A percentile compares a stretch with the other conserved stretches of the same genome.
These are phyloP conservation scores for Begonia fuchsioides DNA, from an alignment of 306 rosid species.

Conservation along the genomic window DNA sequence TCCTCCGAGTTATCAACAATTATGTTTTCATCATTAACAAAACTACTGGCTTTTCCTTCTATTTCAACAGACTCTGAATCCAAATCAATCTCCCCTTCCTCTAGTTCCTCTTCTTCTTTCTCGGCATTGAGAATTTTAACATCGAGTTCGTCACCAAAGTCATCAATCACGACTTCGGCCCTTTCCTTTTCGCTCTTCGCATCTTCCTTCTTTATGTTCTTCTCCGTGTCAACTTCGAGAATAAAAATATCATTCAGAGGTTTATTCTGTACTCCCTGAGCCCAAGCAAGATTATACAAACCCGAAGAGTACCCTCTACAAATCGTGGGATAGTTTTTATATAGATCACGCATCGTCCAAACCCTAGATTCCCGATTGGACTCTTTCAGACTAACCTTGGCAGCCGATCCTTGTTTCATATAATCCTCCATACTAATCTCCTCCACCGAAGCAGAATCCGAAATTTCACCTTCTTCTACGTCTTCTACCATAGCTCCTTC, in stretches of 20 bases:
- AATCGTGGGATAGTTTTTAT: constrained; percentile 41
- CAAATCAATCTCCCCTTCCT: constrained; percentile 98
- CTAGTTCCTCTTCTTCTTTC: constrained; percentile 87
- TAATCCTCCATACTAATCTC: constrained; percentile 88
- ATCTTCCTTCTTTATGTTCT: constrained; percentile 17
- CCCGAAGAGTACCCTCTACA: constrained; percentile 52
- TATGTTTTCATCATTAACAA: constrained; percentile 7
- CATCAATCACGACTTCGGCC: constrained; percentile 17
- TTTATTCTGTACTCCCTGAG: constrained; percentile 88
- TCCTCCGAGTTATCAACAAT: constrained; percentile 12
- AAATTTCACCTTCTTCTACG: constrained; percentile 95
- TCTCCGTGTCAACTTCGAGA: constrained; percentile 44
- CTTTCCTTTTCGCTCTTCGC: constrained; percentile 11
- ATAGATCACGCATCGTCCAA: constrained; percentile 65
- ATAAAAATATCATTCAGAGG: constrained; percentile 61
- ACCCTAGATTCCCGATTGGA: constrained; percentile 38
- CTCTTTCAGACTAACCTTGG: constrained; percentile 10
- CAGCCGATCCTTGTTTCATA: constrained; percentile 38
- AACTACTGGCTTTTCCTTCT: constrained; percentile 1
- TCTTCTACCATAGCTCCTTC: constrained; percentile 30
- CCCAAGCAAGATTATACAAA: constrained; percentile 83
- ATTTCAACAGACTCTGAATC: constrained; percentile 33
- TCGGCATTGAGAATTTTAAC: constrained; percentile 24
- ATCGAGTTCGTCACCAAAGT: constrained; percentile 28
- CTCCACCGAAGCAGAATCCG: constrained; percentile 76